These are phyloP conservation scores for Neofusicoccum cordaticola DNA, from an alignment of 2,329 filamentous ascomycete species.

Conservation along the genomic window DNA sequence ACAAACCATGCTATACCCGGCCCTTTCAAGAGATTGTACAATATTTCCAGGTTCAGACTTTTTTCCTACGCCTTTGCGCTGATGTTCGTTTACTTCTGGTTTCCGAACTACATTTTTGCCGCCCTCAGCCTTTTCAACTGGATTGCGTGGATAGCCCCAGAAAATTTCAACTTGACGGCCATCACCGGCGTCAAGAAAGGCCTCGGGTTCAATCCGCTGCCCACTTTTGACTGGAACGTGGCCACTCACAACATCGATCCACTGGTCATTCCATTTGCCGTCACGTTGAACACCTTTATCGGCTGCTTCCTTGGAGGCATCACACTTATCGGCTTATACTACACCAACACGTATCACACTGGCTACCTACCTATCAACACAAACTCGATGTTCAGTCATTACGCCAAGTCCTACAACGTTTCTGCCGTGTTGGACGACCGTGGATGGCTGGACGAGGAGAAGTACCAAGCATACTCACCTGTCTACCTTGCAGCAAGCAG, in stretches of 20 bases:
- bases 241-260: slow-evolving; percentile 32
- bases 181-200: slow-evolving; percentile 69
- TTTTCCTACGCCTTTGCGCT: slow-evolving; percentile 56
- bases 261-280: slow-evolving; percentile 30
- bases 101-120: slow-evolving; percentile 64
- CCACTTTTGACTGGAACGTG: slow-evolving; percentile 69
- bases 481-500: slow-evolving; percentile 38
- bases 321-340: slow-evolving; percentile 24
- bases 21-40: slow-evolving; percentile 61
- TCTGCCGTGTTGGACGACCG: slow-evolving; percentile 28
- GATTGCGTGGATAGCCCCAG: slow-evolving; percentile 64
- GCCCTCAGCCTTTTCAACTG: slow-evolving; percentile 70
- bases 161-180: slow-evolving; percentile 68
- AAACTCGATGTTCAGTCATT: slow-evolving; percentile 35
- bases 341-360: slow-evolving; percentile 30
- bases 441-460: slow-evolving; percentile 29
- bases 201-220: slow-evolving; percentile 64
- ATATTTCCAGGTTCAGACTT: slow-evolving; percentile 62
- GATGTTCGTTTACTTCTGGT: slow-evolving; percentile 42
- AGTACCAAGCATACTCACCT: slow-evolving; percentile 36
- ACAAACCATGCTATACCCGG: slow-evolving; percentile 47
- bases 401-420: slow-evolving; percentile 33
- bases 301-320: slow-evolving; percentile 31
- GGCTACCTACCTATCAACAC: slow-evolving; percentile 37
- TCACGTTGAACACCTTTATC: slow-evolving; percentile 34